phyloP scores from a whole-genome alignment of 495 filamentous ascomycete species.

The Arthonia radiata region DNA sequence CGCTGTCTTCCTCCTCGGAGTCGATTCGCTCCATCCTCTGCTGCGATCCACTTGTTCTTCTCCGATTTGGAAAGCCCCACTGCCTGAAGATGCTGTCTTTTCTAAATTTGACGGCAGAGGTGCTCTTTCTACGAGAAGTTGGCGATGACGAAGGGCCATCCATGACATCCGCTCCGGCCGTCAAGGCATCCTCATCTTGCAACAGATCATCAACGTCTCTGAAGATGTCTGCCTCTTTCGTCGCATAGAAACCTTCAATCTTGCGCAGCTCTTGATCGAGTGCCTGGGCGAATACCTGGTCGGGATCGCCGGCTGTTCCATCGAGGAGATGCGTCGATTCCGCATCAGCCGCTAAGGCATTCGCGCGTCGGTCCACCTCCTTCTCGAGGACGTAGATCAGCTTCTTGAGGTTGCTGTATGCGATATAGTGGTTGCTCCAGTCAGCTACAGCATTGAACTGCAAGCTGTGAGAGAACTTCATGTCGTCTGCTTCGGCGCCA shows the following conservation, averaged over 20 bases:
- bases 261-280: conserved; percentile 84
- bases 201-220: conserved; percentile 55
- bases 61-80: conserved; percentile 16
- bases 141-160: conserved; percentile 15
- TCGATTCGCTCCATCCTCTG: conserved; percentile 19
- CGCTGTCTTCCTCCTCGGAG: conserved; percentile 16
- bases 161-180: conserved; percentile 31
- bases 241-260: conserved; percentile 65
- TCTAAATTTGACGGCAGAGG: conserved; percentile 16
- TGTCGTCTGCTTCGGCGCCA: conserved; percentile 67
- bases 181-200: conserved; percentile 47
- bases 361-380: conserved; percentile 27
- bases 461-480: conserved; percentile 99
- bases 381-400: conserved; percentile 94
- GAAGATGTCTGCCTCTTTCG: conserved; percentile 68
- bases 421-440: conserved; percentile 93
- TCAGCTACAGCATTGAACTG: conserved; percentile 99
- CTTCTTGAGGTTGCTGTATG: conserved; percentile 97
- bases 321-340: conserved; percentile 69
- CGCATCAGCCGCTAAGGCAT: conserved; percentile 27
- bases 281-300: conserved; percentile 50
- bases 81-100: conserved; percentile 20
- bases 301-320: conserved; percentile 33
- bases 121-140: neutral
- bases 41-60: conserved; percentile 25